Conservation (phyloP, 2,329 filamentous ascomycete genomes). For the Chaetoscypha palmicola region DNA sequence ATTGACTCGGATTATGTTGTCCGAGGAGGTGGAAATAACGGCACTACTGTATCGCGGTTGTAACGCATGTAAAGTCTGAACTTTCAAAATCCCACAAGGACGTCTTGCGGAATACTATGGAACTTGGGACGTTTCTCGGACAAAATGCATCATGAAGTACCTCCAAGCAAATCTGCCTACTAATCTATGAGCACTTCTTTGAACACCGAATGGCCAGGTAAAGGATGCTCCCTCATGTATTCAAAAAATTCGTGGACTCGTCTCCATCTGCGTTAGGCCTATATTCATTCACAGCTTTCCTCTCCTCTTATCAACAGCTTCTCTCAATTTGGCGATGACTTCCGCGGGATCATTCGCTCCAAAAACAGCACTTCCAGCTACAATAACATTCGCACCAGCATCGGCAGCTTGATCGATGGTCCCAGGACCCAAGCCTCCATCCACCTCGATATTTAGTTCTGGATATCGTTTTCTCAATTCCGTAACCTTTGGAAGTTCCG, state of each 20-base stretch:
- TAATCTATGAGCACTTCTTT: no score
- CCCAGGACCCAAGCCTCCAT: conserved; percentile 79
- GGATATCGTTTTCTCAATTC: conserved; percentile 80
- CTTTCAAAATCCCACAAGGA: no score
- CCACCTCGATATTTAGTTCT: conserved; percentile 92
- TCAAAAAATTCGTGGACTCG: no score
- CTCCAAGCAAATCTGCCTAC: no score
- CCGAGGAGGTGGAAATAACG: background rate
- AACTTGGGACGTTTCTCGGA: no score
- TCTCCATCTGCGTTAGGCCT: no score
- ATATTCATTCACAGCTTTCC: conserved; percentile 16
- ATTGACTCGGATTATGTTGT: background rate
- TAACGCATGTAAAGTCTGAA: no score
- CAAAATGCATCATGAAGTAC: no score
- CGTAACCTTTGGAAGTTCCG: conserved; percentile 87
- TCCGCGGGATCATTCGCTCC: conserved; percentile 81
- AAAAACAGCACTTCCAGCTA: conserved; percentile 93
- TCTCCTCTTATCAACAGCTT: conserved; percentile 62
- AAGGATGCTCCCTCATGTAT: background rate
- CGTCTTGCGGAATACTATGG: no score
- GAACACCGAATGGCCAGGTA: background rate
- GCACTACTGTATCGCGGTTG: background rate
- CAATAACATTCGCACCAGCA: conserved; percentile 95
- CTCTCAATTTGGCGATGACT: conserved; percentile 75
- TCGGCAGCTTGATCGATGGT: conserved; percentile 94